These are phyloP conservation scores for Gentiana straminea DNA, from an alignment of 257 asterid species.

Conservation along the genomic window DNA sequence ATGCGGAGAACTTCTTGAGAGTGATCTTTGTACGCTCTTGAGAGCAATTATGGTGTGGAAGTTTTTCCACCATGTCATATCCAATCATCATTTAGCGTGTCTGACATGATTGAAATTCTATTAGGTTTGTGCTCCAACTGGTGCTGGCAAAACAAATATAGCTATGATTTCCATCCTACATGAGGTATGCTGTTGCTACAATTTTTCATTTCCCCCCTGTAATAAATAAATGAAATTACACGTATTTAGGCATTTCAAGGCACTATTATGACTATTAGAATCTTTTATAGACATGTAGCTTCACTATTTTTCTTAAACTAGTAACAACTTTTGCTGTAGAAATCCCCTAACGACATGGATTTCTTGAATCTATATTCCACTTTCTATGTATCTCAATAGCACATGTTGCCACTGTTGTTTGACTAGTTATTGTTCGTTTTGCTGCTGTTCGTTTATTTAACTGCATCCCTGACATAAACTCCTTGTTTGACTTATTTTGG, in stretches of 20 bases:
- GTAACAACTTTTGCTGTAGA: not conserved
- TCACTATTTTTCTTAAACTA: not conserved
- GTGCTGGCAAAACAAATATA: constrained; percentile 97
- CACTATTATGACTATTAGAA: not conserved
- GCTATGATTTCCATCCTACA: constrained; percentile 91
- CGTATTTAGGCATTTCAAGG: not conserved
- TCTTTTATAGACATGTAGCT: not conserved
- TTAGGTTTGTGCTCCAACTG: constrained; percentile 99
- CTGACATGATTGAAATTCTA: constrained; percentile 18
- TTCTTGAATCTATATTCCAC: not conserved
- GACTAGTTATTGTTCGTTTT: no score
- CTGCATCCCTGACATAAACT: no score
- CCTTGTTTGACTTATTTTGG: no score
- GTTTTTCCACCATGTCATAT: no score
- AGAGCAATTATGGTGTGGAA: no score
- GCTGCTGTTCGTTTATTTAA: no score
- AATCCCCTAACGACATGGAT: not conserved
- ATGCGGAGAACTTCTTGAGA: constrained; percentile 34
- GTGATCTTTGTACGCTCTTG: constrained; percentile 2
- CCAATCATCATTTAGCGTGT: no score
- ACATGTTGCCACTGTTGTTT: no score
- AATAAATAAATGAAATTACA: not conserved
- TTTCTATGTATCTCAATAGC: not conserved
- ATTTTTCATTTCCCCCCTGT: not conserved
- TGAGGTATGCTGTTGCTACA: constrained; percentile 41